Evolutionary conservation across 371 early-diverging fungal genomes (phyloP).

Genomic region (Dichotomocladium elegans): DNA sequence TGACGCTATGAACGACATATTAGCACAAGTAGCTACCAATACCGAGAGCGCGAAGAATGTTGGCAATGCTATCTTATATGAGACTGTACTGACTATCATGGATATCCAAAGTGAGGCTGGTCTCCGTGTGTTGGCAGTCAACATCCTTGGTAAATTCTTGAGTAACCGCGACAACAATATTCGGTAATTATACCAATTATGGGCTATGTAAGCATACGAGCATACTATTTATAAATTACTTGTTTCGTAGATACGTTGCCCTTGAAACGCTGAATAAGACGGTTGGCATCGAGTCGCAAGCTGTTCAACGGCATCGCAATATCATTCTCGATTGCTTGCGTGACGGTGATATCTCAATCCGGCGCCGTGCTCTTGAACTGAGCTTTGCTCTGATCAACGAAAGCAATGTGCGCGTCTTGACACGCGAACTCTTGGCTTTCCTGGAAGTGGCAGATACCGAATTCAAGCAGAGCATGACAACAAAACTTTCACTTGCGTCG

Average conservation of each 20-base stretch:
- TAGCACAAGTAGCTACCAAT: conserved; percentile 95
- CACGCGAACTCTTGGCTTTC: conserved; percentile 88
- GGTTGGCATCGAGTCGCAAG: conserved; percentile 81
- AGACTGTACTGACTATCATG: conserved; percentile 94
- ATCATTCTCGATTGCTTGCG: conserved; percentile 94
- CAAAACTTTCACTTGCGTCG: conserved; percentile 86
- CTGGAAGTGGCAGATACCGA: conserved; percentile 91
- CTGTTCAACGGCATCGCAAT: conserved; percentile 95
- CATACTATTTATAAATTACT: not conserved
- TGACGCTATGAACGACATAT: conserved; percentile 94
- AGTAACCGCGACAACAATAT: conserved; percentile 96
- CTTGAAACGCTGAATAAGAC: conserved; percentile 90
- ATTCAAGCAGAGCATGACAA: conserved; percentile 85
- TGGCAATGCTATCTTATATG: conserved; percentile 95
- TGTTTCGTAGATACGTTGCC: conserved; percentile 80
- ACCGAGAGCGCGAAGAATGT: conserved; percentile 95
- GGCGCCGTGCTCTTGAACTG: conserved; percentile 94
- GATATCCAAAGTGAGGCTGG: conserved; percentile 89
- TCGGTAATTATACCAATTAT: conserved; percentile 48
- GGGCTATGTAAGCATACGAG: not conserved
- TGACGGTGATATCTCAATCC: conserved; percentile 94
- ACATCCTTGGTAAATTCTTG: conserved; percentile 94
- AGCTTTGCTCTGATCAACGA: conserved; percentile 93
- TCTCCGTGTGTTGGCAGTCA: conserved; percentile 92
- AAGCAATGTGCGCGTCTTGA: conserved; percentile 89